Evolutionary conservation across 164 flowering plant genomes (phyloP).

Genomic region (Pachysandra terminalis): DNA sequence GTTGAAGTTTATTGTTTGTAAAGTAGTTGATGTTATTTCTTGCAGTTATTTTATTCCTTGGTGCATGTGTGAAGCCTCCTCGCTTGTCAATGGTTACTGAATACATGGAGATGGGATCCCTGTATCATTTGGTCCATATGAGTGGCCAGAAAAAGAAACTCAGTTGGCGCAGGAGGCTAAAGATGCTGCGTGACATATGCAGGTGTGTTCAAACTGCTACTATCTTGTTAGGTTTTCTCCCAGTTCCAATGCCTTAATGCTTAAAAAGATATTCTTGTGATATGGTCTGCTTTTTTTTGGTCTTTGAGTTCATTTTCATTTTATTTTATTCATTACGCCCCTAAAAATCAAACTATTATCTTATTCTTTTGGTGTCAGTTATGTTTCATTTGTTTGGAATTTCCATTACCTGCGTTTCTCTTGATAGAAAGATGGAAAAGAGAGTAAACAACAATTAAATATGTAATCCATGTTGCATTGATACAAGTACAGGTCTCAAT

Average conservation of each 20-base stretch:
- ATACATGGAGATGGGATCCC: slow-evolving; percentile 96
- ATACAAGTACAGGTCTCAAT: too few species aligned
- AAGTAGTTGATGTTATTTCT: slow-evolving; percentile 6
- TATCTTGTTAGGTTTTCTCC: neutral
- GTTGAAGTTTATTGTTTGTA: slow-evolving; percentile 1
- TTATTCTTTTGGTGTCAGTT: neutral
- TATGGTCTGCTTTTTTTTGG: neutral
- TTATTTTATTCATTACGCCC: neutral
- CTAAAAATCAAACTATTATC: neutral
- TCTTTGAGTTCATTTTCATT: neutral
- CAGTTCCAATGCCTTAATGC: neutral
- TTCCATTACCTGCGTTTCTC: neutral
- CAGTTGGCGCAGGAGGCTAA: slow-evolving; percentile 78
- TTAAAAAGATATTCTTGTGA: neutral
- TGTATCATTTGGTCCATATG: slow-evolving; percentile 76
- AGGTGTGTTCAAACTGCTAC: slow-evolving; percentile 43
- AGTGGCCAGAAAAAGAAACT: slow-evolving; percentile 92
- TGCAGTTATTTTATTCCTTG: slow-evolving; percentile 94
- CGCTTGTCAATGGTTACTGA: slow-evolving; percentile 93
- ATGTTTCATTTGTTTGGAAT: neutral
- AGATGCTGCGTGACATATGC: slow-evolving; percentile 96
- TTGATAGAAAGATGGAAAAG: neutral
- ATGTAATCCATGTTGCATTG: neutral
- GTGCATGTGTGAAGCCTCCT: slow-evolving; percentile 95
- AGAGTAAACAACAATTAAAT: neutral